phyloP scores from a whole-genome alignment of 768 basidiomycete genomes.

The Gymnopilus dilepis region DNA sequence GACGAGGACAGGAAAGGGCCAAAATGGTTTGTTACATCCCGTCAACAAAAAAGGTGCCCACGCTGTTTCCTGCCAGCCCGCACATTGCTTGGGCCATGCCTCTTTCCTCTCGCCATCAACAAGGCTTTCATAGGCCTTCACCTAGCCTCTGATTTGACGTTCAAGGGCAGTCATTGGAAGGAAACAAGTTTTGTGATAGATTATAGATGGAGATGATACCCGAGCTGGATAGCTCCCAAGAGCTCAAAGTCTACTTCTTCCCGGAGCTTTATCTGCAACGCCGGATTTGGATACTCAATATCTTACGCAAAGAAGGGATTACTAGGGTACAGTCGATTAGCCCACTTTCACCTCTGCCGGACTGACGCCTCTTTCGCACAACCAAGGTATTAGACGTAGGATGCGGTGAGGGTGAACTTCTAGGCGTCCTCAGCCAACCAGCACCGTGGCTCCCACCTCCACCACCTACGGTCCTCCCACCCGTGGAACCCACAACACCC shows the following conservation, averaged over 20 bases:
- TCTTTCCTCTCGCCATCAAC: not conserved
- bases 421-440: conserved; percentile 72
- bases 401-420: conserved; percentile 81
- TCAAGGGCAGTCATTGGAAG: not conserved
- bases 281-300: conserved; percentile 72
- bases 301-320: conserved; percentile 60
- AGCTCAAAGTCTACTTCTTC: conserved; percentile 64
- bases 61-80: not conserved
- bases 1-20: not conserved
- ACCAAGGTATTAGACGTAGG: conserved; percentile 80
- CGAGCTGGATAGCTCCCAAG: conserved; percentile 28
- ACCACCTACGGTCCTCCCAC: conserved; percentile 38
- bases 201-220: conserved; percentile 19
- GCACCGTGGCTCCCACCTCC: conserved; percentile 68
- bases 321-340: conserved; percentile 45
- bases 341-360: not conserved
- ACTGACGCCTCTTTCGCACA: conserved; percentile 5
- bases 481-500: conserved; percentile 31
- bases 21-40: not conserved
- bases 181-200: not conserved
- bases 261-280: conserved; percentile 73
- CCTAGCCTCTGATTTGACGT: not conserved
- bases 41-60: conserved; percentile 6
- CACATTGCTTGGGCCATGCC: not conserved
- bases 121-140: not conserved